Evolutionary conservation across 208 protist species (phyloP), one percentile per base, ranked within the genome.

Genomic region (Crithidia expoeki): DNA sequence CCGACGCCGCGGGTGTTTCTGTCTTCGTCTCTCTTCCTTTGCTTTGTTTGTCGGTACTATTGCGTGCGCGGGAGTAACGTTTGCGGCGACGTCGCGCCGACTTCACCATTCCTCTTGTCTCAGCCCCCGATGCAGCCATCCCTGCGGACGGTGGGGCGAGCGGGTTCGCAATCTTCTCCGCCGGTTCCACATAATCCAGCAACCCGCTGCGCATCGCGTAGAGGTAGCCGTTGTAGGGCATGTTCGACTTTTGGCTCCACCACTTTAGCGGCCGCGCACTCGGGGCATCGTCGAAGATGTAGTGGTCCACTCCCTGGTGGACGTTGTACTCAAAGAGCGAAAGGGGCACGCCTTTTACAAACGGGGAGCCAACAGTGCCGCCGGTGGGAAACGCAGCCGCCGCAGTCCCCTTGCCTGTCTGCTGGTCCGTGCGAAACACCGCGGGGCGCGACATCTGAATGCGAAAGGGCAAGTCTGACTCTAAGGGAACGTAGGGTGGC

Each of bases 241-340:
- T 85, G 75, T 93, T 94, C 23, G 84, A 91, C 72, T 94, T 94
- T 36, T 96, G 92, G 58, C 79, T 90, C 92, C 92, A 96, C 89
- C 92, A 96, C 76, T 93, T 92, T 47, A 90, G 79, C 55, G 92
- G 89, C 44, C 89, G 74, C 32, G 85, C 80, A 61, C 83, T 94
- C 14, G 92, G 88, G 58, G 84, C 81, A 65, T 94, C 85, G 67
- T 96, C 89, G 71, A 86, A 94, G 72, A 93, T 65, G 78, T 94
- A 96, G 61, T 94, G 89, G 47, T 92, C 87, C 21, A 93, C 87
- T 19, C 92, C 92, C 53, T 94, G 89, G 50, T 92, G 88, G 34
- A 96, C 40, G 62, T 88, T 82, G 73, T 89, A 94, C 76, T 94
- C 88, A 58, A 84, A 77, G 64, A 93, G 46, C 33, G 78, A 68